Conservation (phyloP, 2,329 filamentous ascomycete species). For the Claviceps fusiformis region DNA sequence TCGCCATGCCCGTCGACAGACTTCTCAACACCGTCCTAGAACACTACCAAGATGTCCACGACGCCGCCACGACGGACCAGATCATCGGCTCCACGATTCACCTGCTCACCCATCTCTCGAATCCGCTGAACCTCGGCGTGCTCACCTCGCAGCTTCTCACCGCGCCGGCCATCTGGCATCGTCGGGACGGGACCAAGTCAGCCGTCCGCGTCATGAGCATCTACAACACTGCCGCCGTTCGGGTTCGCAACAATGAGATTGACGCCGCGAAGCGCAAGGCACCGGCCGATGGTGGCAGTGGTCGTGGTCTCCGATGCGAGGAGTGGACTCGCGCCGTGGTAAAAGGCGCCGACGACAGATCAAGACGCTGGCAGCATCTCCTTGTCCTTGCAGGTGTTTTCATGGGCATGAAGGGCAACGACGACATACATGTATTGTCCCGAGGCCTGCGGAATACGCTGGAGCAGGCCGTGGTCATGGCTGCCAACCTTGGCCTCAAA, state of each 20-base stretch:
- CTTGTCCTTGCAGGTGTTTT: conserved; percentile 69
- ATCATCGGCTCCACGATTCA: conserved; percentile 53
- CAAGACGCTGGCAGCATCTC: conserved; percentile 67
- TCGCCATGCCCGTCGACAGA: conserved; percentile 49
- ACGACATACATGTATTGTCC: conserved; percentile 51
- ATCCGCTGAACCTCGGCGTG: conserved; percentile 61
- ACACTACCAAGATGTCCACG: conserved; percentile 39
- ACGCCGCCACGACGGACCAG: conserved; percentile 36
- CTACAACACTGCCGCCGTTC: conserved; percentile 52
- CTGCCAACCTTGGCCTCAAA: conserved; percentile 62
- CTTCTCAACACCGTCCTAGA: conserved; percentile 54
- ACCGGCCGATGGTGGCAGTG: conserved; percentile 26
- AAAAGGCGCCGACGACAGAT: conserved; percentile 43
- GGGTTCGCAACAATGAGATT: conserved; percentile 35
- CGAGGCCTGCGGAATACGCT: conserved; percentile 50
- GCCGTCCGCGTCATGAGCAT: conserved; percentile 56
- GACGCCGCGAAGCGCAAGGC: conserved; percentile 21
- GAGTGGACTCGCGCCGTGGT: conserved; percentile 44
- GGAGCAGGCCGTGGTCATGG: conserved; percentile 59
- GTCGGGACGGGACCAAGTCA: conserved; percentile 44
- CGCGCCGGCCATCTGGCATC: conserved; percentile 57
- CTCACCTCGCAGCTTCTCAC: conserved; percentile 59
- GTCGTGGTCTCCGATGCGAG: conserved; percentile 27
- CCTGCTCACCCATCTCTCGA: conserved; percentile 55
- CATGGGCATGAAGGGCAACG: conserved; percentile 57